Evolutionary conservation across 2,329 filamentous ascomycete species (phyloP).

Genomic region (Colletotrichum cereale): DNA sequence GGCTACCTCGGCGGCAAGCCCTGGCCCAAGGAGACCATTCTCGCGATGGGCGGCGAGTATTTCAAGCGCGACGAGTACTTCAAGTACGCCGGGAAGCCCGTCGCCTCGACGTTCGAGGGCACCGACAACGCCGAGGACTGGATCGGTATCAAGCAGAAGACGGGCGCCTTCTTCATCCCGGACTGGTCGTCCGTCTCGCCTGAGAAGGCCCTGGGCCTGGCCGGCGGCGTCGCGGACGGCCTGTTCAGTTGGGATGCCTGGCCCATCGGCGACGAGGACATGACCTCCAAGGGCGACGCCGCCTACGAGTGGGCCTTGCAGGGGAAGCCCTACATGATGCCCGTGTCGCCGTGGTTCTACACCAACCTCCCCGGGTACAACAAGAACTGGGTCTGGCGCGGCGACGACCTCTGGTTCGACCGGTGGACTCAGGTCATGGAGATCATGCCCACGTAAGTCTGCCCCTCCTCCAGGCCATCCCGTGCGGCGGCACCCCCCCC

Average conservation of each 20-base stretch:
- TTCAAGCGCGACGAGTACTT: slow-evolving; percentile 35
- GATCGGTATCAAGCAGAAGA: slow-evolving; percentile 54
- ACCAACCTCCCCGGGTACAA: slow-evolving; percentile 67
- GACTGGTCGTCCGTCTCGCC: slow-evolving; percentile 57
- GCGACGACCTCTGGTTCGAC: slow-evolving; percentile 71
- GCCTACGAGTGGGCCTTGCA: slow-evolving; percentile 39
- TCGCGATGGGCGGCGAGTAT: slow-evolving; percentile 33
- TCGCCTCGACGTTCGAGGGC: slow-evolving; percentile 61
- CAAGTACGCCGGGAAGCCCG: slow-evolving; percentile 47
- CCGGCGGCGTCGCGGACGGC: slow-evolving; percentile 47
- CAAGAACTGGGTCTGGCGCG: slow-evolving; percentile 74
- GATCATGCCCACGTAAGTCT: slow-evolving; percentile 66
- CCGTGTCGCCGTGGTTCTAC: slow-evolving; percentile 71
- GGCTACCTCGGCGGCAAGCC: slow-evolving; percentile 40
- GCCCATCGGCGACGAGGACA: slow-evolving; percentile 47
- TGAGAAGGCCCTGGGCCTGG: slow-evolving; percentile 38
- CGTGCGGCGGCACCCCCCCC: too few species aligned
- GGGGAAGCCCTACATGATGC: slow-evolving; percentile 60
- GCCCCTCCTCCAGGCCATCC: slow-evolving; percentile 51
- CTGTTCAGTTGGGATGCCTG: slow-evolving; percentile 55
- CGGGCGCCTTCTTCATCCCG: slow-evolving; percentile 58
- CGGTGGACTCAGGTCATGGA: slow-evolving; percentile 67
- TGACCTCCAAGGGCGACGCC: slow-evolving; percentile 41
- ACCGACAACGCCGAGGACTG: slow-evolving; percentile 56
- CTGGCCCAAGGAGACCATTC: slow-evolving; percentile 38